Percentiles rank a stretch among this genome's conserved stretches.
Evolutionary conservation across 1,139 yeast genomes (phyloP).

Genomic region (Ashbya aceris): DNA sequence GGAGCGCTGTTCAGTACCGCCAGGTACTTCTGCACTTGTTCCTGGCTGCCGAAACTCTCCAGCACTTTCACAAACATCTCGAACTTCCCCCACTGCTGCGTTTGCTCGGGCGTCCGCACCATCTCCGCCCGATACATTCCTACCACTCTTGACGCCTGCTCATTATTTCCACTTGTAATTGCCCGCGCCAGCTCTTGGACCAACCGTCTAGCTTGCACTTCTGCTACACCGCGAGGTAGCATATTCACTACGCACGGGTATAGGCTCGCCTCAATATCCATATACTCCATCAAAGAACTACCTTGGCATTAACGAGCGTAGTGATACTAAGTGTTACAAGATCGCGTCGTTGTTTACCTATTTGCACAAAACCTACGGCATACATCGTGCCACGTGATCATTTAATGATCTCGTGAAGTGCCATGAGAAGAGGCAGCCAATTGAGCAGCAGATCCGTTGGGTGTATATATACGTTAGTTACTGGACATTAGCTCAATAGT

Average conservation of each 20-base stretch:
- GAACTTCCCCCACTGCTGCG: conserved; percentile 1
- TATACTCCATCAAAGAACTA: background rate
- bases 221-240: conserved; percentile 1
- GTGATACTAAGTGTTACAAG: conserved; percentile 2
- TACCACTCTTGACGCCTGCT: background rate
- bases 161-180: conserved; percentile 1
- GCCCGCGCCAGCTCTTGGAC: conserved; percentile 2
- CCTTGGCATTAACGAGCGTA: background rate
- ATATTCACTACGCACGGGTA: conserved; percentile 3
- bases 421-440: background rate
- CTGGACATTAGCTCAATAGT: conserved; percentile 3
- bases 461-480: background rate
- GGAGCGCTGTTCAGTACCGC: conserved; percentile 12
- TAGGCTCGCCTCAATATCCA: conserved; percentile 2
- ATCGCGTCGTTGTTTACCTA: conserved; percentile 2
- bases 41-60: conserved; percentile 8
- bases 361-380: background rate
- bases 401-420: background rate
- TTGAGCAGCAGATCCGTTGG: background rate
- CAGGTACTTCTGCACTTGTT: conserved; percentile 16
- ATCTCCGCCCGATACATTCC: background rate
- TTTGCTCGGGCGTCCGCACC: conserved; percentile 1
- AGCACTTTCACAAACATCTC: conserved; percentile 2
- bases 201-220: conserved; percentile 1
- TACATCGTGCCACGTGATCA: background rate